Percentiles rank a stretch among this genome's conserved stretches.
Evolutionary conservation across 345 rosid genomes (phyloP).

Genomic region (Acer yangbiense): DNA sequence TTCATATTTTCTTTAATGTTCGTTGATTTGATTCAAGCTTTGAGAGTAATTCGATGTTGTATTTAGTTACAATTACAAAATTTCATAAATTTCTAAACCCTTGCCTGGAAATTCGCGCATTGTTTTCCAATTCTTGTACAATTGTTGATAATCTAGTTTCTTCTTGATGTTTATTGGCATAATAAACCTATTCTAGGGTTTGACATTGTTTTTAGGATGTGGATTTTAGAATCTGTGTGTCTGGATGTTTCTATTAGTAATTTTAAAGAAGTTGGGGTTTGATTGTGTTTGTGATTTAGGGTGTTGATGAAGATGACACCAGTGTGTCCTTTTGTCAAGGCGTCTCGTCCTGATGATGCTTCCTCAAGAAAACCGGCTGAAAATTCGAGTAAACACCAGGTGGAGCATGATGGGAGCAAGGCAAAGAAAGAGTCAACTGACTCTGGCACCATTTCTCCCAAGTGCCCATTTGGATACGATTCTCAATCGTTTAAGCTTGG

Average conservation of each 20-base stretch:
- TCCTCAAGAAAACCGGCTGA: conserved; percentile 31
- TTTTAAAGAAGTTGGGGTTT: not conserved
- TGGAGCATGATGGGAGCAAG: conserved; percentile 30
- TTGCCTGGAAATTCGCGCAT: not conserved
- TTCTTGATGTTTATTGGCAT: not conserved
- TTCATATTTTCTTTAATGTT: not conserved
- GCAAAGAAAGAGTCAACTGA: conserved; percentile 39
- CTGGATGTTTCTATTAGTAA: too few relatives aligned
- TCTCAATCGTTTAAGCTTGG: conserved; percentile 91
- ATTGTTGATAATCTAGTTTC: not conserved
- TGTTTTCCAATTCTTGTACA: not conserved
- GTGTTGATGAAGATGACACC: conserved; percentile 51
- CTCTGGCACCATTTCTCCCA: conserved; percentile 56
- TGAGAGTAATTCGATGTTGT: too few relatives aligned
- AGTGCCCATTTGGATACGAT: conserved; percentile 94
- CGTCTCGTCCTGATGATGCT: conserved; percentile 65
- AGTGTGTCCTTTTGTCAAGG: conserved; percentile 82
- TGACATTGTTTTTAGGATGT: not conserved
- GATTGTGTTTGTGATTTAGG: conserved; percentile 8
- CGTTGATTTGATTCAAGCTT: not conserved
- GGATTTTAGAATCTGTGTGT: too few relatives aligned
- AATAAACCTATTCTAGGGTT: not conserved
- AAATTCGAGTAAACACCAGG: conserved; percentile 30
- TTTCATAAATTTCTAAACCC: not conserved
- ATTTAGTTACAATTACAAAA: not conserved